Evolutionary conservation across 1,284 basidiomycete genomes (phyloP).

Genomic region (Gastroboletus turbinatus): DNA sequence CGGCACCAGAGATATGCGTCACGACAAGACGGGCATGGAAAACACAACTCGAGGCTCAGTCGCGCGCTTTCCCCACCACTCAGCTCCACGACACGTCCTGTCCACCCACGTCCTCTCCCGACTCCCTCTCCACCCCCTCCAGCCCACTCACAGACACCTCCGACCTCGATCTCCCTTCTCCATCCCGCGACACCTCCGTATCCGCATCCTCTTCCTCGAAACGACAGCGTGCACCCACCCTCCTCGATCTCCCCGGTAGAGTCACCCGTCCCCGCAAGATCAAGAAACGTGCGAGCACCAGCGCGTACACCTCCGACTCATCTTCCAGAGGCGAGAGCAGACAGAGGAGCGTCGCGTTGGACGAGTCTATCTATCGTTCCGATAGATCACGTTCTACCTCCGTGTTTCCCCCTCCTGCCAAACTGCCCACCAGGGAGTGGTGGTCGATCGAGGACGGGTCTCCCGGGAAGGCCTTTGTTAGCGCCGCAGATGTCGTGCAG

Average conservation of each 20-base stretch:
- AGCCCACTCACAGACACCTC: slow-evolving; percentile 32
- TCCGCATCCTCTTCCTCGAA: slow-evolving; percentile 31
- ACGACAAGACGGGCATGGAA: slow-evolving; percentile 32
- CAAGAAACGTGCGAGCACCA: slow-evolving; percentile 27
- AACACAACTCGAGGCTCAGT: slow-evolving; percentile 9
- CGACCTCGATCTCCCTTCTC: slow-evolving; percentile 18
- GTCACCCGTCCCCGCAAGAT: slow-evolving; percentile 18
- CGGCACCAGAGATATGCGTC: slow-evolving; percentile 20
- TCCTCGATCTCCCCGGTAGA: slow-evolving; percentile 1
- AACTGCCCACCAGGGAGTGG: slow-evolving; percentile 38
- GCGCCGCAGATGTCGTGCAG: slow-evolving; percentile 60
- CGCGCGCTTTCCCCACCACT: neutral
- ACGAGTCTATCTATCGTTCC: slow-evolving; percentile 33
- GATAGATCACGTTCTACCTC: slow-evolving; percentile 38
- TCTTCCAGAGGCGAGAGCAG: slow-evolving; percentile 25
- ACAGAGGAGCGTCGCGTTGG: slow-evolving; percentile 27
- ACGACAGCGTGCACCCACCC: slow-evolving; percentile 22
- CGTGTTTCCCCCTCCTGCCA: slow-evolving; percentile 21
- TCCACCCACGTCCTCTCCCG: slow-evolving; percentile 18
- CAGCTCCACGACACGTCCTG: slow-evolving; percentile 1
- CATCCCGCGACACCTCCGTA: slow-evolving; percentile 24
- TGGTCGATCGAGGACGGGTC: slow-evolving; percentile 50
- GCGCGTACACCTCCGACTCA: slow-evolving; percentile 18
- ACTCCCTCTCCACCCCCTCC: slow-evolving; percentile 14
- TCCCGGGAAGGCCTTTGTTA: slow-evolving; percentile 51